These are phyloP conservation scores for rapeseed (Brassica napus) DNA, from an alignment of 345 rosid species.

Conservation along the genomic window DNA sequence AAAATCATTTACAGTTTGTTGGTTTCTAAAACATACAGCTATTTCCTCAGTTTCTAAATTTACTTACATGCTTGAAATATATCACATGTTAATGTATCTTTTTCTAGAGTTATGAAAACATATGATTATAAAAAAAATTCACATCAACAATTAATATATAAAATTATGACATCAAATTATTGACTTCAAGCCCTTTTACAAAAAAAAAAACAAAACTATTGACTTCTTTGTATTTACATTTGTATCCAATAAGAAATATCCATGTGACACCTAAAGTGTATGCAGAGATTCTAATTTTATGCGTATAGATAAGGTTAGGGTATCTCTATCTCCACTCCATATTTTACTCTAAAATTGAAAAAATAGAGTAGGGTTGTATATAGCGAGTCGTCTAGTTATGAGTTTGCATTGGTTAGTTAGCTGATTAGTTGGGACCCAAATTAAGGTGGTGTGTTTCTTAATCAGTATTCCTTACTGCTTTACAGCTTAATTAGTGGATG, in stretches of 20 bases:
- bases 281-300: not conserved
- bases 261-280: not conserved
- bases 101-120: not conserved
- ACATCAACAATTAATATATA: not conserved
- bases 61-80: not conserved
- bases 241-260: not conserved
- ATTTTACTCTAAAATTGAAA: too few relatives aligned
- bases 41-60: not conserved
- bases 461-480: slow-evolving; percentile 12
- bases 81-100: not conserved
- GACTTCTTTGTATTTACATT: not conserved
- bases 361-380: not conserved
- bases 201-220: not conserved
- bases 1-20: not conserved
- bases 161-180: not conserved
- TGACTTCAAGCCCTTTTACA: too few relatives aligned
- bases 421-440: slow-evolving; percentile 32
- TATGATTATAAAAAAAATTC: not conserved
- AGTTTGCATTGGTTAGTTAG: slow-evolving; percentile 16
- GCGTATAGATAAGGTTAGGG: slow-evolving; percentile 4
- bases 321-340: too few relatives aligned
- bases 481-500: slow-evolving; percentile 37
- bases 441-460: slow-evolving; percentile 31
- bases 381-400: slow-evolving; percentile 24
- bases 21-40: not conserved